These are phyloP conservation scores for Wallacemonas sp. DNA, from an alignment of 208 protist genomes.

Conservation along the genomic window DNA sequence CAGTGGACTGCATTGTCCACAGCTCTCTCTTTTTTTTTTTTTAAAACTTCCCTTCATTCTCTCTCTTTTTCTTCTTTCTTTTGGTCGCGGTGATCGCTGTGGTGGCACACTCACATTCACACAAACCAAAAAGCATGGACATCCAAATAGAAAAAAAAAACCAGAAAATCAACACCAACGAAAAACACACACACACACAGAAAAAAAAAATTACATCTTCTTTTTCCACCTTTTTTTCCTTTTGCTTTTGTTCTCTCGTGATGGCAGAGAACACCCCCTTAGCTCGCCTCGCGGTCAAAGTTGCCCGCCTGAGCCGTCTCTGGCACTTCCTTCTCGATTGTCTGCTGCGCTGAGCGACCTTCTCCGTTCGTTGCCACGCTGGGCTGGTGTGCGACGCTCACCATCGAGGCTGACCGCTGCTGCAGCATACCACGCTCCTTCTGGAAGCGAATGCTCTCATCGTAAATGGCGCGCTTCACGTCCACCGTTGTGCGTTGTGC, in stretches of 20 bases:
- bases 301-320: slow-evolving; percentile 34
- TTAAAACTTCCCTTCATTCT: too few relatives aligned
- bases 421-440: slow-evolving; percentile 32
- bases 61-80: too few relatives aligned
- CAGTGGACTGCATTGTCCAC: too few relatives aligned
- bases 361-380: slow-evolving; percentile 62
- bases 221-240: too few relatives aligned
- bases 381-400: slow-evolving; percentile 23
- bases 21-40: too few relatives aligned
- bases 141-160: too few relatives aligned
- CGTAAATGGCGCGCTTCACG: slow-evolving; percentile 87
- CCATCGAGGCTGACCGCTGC: slow-evolving; percentile 26
- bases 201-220: too few relatives aligned
- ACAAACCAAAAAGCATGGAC: too few relatives aligned
- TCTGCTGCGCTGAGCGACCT: slow-evolving; percentile 78
- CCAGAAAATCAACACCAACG: too few relatives aligned
- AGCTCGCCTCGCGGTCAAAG: slow-evolving; percentile 34
- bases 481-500: slow-evolving; percentile 70
- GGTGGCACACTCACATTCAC: too few relatives aligned
- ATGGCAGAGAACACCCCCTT: slow-evolving; percentile 3
- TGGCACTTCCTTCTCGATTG: slow-evolving; percentile 57
- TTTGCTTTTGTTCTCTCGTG: slow-evolving; percentile 5
- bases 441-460: slow-evolving; percentile 79
- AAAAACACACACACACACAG: too few relatives aligned
- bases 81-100: too few relatives aligned